phyloP scores from a whole-genome alignment of 805 yeast genomes.

The Sugiyamaella mastotermitis region DNA sequence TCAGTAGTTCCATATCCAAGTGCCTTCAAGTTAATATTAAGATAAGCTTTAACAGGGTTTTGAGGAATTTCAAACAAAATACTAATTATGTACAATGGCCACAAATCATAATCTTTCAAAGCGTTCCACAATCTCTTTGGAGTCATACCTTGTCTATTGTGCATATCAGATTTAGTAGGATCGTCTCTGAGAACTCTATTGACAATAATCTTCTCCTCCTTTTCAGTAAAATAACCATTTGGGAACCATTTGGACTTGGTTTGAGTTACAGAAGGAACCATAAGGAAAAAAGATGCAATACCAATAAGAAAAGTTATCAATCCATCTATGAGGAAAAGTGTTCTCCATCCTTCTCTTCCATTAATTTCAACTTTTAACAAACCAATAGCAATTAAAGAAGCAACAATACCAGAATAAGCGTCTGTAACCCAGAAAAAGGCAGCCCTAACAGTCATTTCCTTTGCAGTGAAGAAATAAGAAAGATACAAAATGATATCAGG shows the following conservation, averaged over 20 bases:
- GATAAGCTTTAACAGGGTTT: conserved; percentile 34
- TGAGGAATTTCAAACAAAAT: conserved; percentile 36
- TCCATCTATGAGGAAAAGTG: conserved; percentile 60
- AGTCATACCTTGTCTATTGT: conserved; percentile 50
- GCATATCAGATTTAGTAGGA: conserved; percentile 59
- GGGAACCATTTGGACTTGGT: conserved; percentile 40
- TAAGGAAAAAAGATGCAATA: conserved; percentile 35
- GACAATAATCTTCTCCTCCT: conserved; percentile 53
- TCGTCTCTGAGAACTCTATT: conserved; percentile 57
- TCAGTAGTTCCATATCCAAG: conserved; percentile 49
- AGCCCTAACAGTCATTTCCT: conserved; percentile 49
- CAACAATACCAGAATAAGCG: conserved; percentile 37
- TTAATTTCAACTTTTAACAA: conserved; percentile 39
- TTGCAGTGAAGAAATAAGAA: conserved; percentile 54
- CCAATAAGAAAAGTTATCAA: conserved; percentile 47
- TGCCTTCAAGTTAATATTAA: conserved; percentile 42
- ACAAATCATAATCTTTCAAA: conserved; percentile 43
- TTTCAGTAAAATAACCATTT: conserved; percentile 48
- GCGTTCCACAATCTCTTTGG: conserved; percentile 35
- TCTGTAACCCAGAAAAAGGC: conserved; percentile 52
- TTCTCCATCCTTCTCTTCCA: conserved; percentile 51
- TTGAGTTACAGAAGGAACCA: conserved; percentile 49
- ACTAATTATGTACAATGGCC: conserved; percentile 50
- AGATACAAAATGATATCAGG: conserved; percentile 55
- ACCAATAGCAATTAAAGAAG: conserved; percentile 45